phyloP scores from a whole-genome alignment of 306 rosid species.

The Cyclanthera cordifolia region DNA sequence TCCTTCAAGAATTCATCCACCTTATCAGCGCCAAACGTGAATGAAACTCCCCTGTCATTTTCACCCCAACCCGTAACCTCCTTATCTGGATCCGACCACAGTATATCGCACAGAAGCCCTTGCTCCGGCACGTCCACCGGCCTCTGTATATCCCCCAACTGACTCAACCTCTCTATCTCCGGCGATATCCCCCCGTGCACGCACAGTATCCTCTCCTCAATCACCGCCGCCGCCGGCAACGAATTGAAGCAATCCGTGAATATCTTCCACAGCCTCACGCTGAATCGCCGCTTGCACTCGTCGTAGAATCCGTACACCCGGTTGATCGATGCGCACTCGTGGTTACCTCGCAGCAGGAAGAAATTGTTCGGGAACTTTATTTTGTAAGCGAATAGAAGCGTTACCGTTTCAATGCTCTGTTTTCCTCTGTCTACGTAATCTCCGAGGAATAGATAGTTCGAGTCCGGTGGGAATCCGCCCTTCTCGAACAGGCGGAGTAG shows the following conservation, averaged over 20 bases:
- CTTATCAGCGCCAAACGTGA: conserved; percentile 69
- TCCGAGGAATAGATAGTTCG: conserved; percentile 74
- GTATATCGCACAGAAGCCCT: conserved; percentile 74
- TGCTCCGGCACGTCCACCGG: conserved; percentile 86
- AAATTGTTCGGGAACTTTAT: conserved; percentile 63
- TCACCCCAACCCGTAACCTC: conserved; percentile 79
- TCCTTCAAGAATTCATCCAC: conserved; percentile 71
- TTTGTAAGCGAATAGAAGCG: conserved; percentile 66
- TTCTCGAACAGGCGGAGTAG: conserved; percentile 61
- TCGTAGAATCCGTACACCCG: conserved; percentile 82
- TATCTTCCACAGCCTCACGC: conserved; percentile 71
- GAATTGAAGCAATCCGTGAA: conserved; percentile 81
- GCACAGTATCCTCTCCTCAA: conserved; percentile 75
- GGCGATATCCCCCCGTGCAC: conserved; percentile 96
- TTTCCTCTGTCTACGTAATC: conserved; percentile 96
- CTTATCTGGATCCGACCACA: conserved; percentile 80
- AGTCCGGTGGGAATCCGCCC: conserved; percentile 77
- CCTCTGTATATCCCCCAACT: conserved; percentile 53
- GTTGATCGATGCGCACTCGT: conserved; percentile 84
- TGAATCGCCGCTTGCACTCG: conserved; percentile 77
- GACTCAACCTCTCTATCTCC: conserved; percentile 43
- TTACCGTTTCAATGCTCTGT: conserved; percentile 77
- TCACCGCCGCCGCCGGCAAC: conserved; percentile 66
- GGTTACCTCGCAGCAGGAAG: conserved; percentile 81
- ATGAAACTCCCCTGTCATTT: conserved; percentile 86